Conservation (phyloP, 352 stramenopile species). For the Pythium insidiosum region DNA sequence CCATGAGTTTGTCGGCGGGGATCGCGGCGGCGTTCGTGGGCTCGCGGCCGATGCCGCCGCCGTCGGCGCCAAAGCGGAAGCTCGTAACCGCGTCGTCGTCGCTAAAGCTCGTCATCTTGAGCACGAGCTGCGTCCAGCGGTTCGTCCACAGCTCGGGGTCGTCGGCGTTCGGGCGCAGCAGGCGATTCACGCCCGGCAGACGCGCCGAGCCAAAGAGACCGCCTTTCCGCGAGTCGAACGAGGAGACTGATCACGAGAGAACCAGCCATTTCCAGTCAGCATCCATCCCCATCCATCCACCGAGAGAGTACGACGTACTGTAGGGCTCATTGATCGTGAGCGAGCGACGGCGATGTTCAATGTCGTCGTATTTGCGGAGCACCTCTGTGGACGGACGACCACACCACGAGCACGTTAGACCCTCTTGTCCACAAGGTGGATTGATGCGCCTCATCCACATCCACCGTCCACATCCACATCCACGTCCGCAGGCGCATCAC, state of each 20-base stretch:
- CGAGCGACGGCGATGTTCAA: slow-evolving; percentile 42
- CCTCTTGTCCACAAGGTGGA: slow-evolving; percentile 1
- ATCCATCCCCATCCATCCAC: too few species aligned
- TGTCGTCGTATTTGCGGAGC: slow-evolving; percentile 61
- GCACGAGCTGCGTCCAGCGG: slow-evolving; percentile 55
- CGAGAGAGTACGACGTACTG: too few species aligned
- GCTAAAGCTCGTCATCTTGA: slow-evolving; percentile 80
- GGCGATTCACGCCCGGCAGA: slow-evolving; percentile 52
- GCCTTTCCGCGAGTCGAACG: slow-evolving; percentile 21
- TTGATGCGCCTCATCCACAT: neutral
- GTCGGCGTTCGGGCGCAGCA: slow-evolving; percentile 39
- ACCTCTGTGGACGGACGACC: too few species aligned
- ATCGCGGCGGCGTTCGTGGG: slow-evolving; percentile 53
- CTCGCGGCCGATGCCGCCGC: slow-evolving; percentile 46
- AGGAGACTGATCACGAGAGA: slow-evolving; percentile 20
- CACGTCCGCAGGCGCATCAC: too few species aligned
- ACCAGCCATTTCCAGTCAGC: neutral
- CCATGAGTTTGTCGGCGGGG: slow-evolving; percentile 63
- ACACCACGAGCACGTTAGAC: too few species aligned
- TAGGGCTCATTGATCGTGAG: too few species aligned
- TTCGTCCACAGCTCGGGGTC: slow-evolving; percentile 1
- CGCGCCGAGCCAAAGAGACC: slow-evolving; percentile 42
- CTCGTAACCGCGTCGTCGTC: slow-evolving; percentile 70
- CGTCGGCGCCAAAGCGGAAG: slow-evolving; percentile 49
- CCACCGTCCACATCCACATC: neutral